phyloP scores from a whole-genome alignment of 306 rosid genomes.

The Cyamopsis tetragonoloba region DNA sequence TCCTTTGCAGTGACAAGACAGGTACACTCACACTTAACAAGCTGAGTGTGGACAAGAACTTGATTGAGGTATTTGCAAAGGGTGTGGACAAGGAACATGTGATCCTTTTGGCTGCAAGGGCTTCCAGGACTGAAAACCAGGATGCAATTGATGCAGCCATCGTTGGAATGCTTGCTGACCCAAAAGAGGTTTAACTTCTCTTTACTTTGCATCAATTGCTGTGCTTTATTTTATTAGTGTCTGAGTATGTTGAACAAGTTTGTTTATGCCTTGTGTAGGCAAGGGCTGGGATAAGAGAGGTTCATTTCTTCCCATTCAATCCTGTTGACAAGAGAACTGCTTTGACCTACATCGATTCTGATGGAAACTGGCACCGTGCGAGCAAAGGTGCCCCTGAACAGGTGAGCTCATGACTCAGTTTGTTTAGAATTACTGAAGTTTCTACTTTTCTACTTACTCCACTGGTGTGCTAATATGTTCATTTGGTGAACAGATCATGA shows the following conservation, averaged over 20 bases:
- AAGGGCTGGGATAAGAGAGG: constrained; percentile 79
- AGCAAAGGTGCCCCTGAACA: constrained; percentile 99
- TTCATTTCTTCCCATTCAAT: constrained; percentile 91
- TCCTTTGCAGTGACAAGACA: constrained; percentile 97
- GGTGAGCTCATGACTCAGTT: constrained; percentile 40
- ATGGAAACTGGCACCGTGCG: constrained; percentile 89
- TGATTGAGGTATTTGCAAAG: constrained; percentile 80
- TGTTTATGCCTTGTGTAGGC: constrained; percentile 48
- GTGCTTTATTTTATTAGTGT: not conserved
- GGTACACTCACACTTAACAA: constrained; percentile 98
- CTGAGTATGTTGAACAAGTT: not conserved
- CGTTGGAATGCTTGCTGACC: constrained; percentile 98
- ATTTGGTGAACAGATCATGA: constrained; percentile 54
- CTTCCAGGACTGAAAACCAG: constrained; percentile 92
- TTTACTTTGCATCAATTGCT: constrained; percentile 6
- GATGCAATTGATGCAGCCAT: constrained; percentile 97
- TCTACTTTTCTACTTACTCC: not conserved
- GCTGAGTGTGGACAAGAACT: constrained; percentile 77
- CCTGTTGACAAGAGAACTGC: constrained; percentile 99
- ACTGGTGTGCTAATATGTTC: constrained; percentile 16
- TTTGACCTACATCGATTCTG: constrained; percentile 79
- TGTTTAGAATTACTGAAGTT: not conserved
- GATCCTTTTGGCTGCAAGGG: constrained; percentile 84
- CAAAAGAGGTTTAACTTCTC: constrained; percentile 69
- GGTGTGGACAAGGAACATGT: constrained; percentile 85